phyloP scores from a whole-genome alignment of 2,329 filamentous ascomycete genomes.

The Fusarium marasasianum region DNA sequence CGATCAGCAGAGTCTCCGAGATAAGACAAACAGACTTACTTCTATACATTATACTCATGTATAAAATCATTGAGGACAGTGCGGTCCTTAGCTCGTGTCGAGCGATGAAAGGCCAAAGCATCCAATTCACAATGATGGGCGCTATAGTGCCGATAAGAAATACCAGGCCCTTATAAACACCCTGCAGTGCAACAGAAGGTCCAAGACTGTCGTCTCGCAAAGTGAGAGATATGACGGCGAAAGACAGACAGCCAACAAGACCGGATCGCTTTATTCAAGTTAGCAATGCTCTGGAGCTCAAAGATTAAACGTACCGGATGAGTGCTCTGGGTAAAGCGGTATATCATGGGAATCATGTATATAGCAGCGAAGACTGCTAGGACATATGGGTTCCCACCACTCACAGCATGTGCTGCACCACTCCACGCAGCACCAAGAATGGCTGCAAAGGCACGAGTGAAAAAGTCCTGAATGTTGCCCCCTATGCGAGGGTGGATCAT shows the following conservation, averaged over 20 bases:
- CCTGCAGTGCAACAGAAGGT: slow-evolving; percentile 52
- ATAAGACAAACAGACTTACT: slow-evolving; percentile 44
- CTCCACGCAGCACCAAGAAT: slow-evolving; percentile 65
- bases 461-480: slow-evolving; percentile 66
- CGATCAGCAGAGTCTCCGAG: not conserved
- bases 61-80: slow-evolving; percentile 65
- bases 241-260: slow-evolving; percentile 66
- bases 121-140: slow-evolving; percentile 66
- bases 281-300: not conserved
- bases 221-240: slow-evolving; percentile 62
- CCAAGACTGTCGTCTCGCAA: slow-evolving; percentile 44
- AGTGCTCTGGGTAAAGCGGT: slow-evolving; percentile 63
- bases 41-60: slow-evolving; percentile 66
- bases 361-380: slow-evolving; percentile 64
- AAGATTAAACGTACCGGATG: slow-evolving; percentile 55
- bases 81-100: slow-evolving; percentile 66
- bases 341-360: slow-evolving; percentile 69
- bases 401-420: slow-evolving; percentile 60
- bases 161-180: slow-evolving; percentile 58
- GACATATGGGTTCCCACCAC: slow-evolving; percentile 63
- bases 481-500: slow-evolving; percentile 62
- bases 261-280: slow-evolving; percentile 58
- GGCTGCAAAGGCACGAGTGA: slow-evolving; percentile 60
- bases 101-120: slow-evolving; percentile 70
- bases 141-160: slow-evolving; percentile 64